Conservation (phyloP, 2,329 filamentous ascomycete species). For the Penicillium sp. region DNA sequence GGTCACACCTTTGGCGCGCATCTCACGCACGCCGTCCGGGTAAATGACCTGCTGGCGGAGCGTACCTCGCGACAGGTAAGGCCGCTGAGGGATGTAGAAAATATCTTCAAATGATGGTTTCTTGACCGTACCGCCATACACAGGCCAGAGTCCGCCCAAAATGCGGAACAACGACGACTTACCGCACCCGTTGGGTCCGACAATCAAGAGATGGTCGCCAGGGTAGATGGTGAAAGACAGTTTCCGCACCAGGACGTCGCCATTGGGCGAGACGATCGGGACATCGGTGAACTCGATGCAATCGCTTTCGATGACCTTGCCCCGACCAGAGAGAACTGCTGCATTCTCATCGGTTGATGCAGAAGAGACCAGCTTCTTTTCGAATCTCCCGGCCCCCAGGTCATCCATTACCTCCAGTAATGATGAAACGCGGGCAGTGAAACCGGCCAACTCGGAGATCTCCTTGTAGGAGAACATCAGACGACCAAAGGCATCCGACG, state of each 20-base stretch:
- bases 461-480: conserved; percentile 99
- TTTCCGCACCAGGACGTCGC: conserved; percentile 81
- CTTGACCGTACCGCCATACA: conserved; percentile 89
- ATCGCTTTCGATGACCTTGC: conserved; percentile 75
- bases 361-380: conserved; percentile 94
- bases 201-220: conserved; percentile 88
- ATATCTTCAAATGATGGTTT: conserved; percentile 92
- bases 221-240: conserved; percentile 83
- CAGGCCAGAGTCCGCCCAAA: conserved; percentile 92
- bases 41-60: conserved; percentile 98
- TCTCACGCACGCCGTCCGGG: conserved; percentile 81
- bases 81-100: conserved; percentile 96
- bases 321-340: conserved; percentile 76
- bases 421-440: conserved; percentile 87
- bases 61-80: conserved; percentile 86
- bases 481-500: conserved; percentile 91
- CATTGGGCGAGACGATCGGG: conserved; percentile 94
- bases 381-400: conserved; percentile 82
- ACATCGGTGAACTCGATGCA: conserved; percentile 85
- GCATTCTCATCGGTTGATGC: conserved; percentile 79
- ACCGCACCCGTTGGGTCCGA: conserved; percentile 94
- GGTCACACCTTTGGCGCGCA: conserved; percentile 78
- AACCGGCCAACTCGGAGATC: conserved; percentile 90
- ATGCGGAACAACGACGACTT: conserved; percentile 97
- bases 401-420: conserved; percentile 93